Evolutionary conservation across 768 basidiomycete genomes (phyloP).

Genomic region (Trametes coccinea): DNA sequence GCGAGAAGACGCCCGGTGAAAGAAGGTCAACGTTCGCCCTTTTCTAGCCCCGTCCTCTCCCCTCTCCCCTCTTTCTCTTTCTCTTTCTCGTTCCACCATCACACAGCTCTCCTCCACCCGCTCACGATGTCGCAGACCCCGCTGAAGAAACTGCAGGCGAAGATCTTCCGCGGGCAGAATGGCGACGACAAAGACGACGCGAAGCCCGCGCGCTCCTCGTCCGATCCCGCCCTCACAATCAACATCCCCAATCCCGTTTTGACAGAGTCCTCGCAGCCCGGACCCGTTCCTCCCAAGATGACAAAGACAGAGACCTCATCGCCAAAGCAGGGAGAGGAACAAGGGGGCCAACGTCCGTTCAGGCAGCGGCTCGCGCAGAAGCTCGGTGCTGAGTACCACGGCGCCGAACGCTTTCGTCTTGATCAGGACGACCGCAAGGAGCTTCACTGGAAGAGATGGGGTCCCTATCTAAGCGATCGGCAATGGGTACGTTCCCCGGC

Average conservation of each 20-base stretch:
- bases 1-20: slow-evolving; percentile 12
- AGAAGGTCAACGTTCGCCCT: neutral
- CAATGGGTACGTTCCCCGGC: slow-evolving; percentile 77
- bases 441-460: slow-evolving; percentile 98
- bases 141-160: slow-evolving; percentile 69
- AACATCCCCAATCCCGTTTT: slow-evolving; percentile 61
- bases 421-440: slow-evolving; percentile 77
- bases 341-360: slow-evolving; percentile 40
- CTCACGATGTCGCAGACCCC: slow-evolving; percentile 46
- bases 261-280: slow-evolving; percentile 33
- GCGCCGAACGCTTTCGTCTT: slow-evolving; percentile 83
- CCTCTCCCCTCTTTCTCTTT: slow-evolving; percentile 8
- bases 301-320: slow-evolving; percentile 23
- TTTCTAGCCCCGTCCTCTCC: slow-evolving; percentile 1
- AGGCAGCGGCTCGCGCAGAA: slow-evolving; percentile 64
- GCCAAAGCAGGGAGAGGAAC: slow-evolving; percentile 13
- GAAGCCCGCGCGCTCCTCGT: slow-evolving; percentile 29
- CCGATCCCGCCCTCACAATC: slow-evolving; percentile 53
- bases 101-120: slow-evolving; percentile 7
- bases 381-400: slow-evolving; percentile 73
- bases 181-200: slow-evolving; percentile 26
- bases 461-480: slow-evolving; percentile 94
- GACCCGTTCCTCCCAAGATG: slow-evolving; percentile 45
- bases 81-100: slow-evolving; percentile 11
- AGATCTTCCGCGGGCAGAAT: slow-evolving; percentile 57